A percentile compares a stretch with the other conserved stretches of the same genome.
phyloP scores from a whole-genome alignment of 1,284 basidiomycete genomes.

The Veloporphyrellus conicus region DNA sequence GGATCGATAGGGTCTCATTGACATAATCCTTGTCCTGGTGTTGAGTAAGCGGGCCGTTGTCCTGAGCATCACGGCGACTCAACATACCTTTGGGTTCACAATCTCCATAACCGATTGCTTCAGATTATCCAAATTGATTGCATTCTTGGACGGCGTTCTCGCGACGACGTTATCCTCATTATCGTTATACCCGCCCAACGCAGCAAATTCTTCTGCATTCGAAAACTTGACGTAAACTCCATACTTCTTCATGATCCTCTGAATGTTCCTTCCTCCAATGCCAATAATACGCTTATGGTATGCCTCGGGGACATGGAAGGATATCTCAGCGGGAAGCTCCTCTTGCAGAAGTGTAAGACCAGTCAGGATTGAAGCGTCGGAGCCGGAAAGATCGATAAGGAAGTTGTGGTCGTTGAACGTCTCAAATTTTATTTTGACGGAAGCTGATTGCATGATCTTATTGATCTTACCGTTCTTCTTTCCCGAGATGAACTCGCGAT shows the following conservation, averaged over 20 bases:
- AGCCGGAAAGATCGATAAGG: constrained; percentile 89
- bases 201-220: constrained; percentile 96
- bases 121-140: constrained; percentile 90
- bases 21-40: constrained; percentile 92
- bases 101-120: constrained; percentile 98
- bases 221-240: constrained; percentile 99
- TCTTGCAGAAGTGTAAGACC: constrained; percentile 90
- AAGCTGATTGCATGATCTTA: constrained; percentile 95
- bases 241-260: constrained; percentile 99
- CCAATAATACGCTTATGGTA: constrained; percentile 99
- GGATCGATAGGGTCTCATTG: constrained; percentile 88
- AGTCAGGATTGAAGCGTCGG: constrained; percentile 77
- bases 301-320: constrained; percentile 96
- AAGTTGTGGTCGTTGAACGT: constrained; percentile 99
- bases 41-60: constrained; percentile 1
- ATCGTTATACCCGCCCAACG: constrained; percentile 91
- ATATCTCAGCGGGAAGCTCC: constrained; percentile 97
- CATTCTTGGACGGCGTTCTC: constrained; percentile 96
- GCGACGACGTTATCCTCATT: constrained; percentile 99
- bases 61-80: background rate
- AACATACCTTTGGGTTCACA: constrained; percentile 84
- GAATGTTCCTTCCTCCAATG: constrained; percentile 96
- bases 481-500: constrained; percentile 96
- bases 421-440: constrained; percentile 98
- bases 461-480: constrained; percentile 99